phyloP scores from a whole-genome alignment of 1,284 basidiomycete genomes.

The Cystobasidiaceae sp. region DNA sequence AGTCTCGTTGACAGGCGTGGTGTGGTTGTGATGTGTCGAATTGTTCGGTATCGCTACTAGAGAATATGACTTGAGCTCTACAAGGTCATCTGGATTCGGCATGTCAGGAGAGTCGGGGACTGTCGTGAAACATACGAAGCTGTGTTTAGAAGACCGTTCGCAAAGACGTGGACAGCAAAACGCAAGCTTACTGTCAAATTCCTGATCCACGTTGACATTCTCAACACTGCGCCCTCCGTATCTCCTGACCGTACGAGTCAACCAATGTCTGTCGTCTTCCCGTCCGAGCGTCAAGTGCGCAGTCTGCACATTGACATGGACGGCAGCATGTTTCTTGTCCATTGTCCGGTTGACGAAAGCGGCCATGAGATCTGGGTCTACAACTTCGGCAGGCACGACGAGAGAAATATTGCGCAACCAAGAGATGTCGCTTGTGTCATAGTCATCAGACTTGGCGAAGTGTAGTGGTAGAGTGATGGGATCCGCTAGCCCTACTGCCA shows the following conservation, averaged over 20 bases:
- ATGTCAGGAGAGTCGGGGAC: slow-evolving; percentile 35
- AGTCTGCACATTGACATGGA: slow-evolving; percentile 26
- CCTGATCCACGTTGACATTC: slow-evolving; percentile 2
- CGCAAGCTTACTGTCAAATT: slow-evolving; percentile 28
- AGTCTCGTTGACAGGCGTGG: neutral
- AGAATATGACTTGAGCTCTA: slow-evolving; percentile 10
- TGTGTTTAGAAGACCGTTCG: no score
- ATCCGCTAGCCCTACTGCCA: slow-evolving; percentile 20
- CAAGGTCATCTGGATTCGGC: slow-evolving; percentile 25
- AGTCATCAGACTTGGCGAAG: slow-evolving; percentile 34
- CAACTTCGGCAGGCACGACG: slow-evolving; percentile 34
- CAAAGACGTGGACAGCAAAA: no score
- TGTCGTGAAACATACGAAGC: no score
- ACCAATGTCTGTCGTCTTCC: neutral
- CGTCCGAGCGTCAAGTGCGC: slow-evolving; percentile 3
- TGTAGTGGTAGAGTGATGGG: slow-evolving; percentile 28
- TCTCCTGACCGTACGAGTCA: slow-evolving; percentile 1
- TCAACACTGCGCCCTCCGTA: slow-evolving; percentile 24
- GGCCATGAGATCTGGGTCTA: slow-evolving; percentile 29
- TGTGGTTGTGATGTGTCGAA: slow-evolving; percentile 6
- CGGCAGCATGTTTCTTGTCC: slow-evolving; percentile 17
- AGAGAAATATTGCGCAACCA: slow-evolving; percentile 30
- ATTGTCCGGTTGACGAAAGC: slow-evolving; percentile 30
- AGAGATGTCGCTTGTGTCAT: slow-evolving; percentile 16
- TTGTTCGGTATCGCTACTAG: slow-evolving; percentile 25